Evolutionary conservation across 2,329 filamentous ascomycete species (phyloP).

Genomic region (Thelonectria rubi): DNA sequence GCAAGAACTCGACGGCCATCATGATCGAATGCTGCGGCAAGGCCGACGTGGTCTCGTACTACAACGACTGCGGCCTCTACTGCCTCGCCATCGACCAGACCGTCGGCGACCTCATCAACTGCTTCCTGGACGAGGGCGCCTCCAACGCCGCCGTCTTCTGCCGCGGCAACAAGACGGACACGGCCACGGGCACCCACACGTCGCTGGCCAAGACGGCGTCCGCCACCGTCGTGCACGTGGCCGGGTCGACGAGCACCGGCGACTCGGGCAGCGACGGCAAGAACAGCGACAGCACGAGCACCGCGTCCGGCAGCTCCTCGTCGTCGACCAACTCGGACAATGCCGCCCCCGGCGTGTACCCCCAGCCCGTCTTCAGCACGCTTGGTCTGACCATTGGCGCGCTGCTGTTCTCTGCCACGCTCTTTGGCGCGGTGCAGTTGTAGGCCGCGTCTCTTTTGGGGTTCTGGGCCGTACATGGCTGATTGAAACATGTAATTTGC

Average conservation of each 20-base stretch:
- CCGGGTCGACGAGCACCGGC: constrained; percentile 20
- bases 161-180: constrained; percentile 49
- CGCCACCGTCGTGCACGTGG: constrained; percentile 45
- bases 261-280: constrained; percentile 13
- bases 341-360: constrained; percentile 33
- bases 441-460: constrained; percentile 20
- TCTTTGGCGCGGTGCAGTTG: constrained; percentile 40
- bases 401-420: constrained; percentile 48
- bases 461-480: neutral
- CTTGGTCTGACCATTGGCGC: constrained; percentile 48
- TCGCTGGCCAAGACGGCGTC: constrained; percentile 40
- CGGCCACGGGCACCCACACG: constrained; percentile 40
- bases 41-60: constrained; percentile 56
- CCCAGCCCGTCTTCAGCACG: constrained; percentile 43
- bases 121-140: constrained; percentile 52
- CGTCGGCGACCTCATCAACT: constrained; percentile 44
- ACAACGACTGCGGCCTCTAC: constrained; percentile 60
- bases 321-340: constrained; percentile 32
- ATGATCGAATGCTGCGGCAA: constrained; percentile 57
- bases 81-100: constrained; percentile 51
- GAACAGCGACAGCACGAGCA: constrained; percentile 19
- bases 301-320: constrained; percentile 12
- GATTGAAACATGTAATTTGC: neutral
- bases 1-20: constrained; percentile 52
- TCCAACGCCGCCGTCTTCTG: constrained; percentile 54